These are phyloP conservation scores for Amaranthus tricolor DNA, from an alignment of 179 eudicot genomes.

Conservation along the genomic window DNA sequence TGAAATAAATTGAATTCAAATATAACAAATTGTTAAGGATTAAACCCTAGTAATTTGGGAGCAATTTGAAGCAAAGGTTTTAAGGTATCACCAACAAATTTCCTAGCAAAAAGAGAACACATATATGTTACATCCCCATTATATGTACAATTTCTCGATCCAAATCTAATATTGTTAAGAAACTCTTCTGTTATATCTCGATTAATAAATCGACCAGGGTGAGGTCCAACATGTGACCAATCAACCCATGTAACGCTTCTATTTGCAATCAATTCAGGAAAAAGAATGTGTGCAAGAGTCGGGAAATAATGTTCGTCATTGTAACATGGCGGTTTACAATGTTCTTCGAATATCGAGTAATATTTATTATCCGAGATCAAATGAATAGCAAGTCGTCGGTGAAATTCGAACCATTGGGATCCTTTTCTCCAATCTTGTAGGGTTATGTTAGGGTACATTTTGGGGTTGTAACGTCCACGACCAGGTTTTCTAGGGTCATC, in stretches of 20 bases:
- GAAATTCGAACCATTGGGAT: conserved; percentile 68
- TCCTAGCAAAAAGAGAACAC: conserved; percentile 67
- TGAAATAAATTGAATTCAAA: not conserved
- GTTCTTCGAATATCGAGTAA: conserved; percentile 38
- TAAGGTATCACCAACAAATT: conserved; percentile 43
- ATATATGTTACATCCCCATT: conserved; percentile 34
- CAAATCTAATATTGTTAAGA: conserved; percentile 37
- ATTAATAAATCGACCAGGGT: conserved; percentile 45
- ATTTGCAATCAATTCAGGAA: conserved; percentile 33
- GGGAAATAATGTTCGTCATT: conserved; percentile 70
- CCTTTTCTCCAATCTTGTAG: conserved; percentile 65
- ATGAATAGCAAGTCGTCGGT: conserved; percentile 44
- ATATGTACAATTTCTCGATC: conserved; percentile 34
- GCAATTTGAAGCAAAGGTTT: conserved; percentile 44
- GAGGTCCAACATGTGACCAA: conserved; percentile 55
- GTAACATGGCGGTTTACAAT: conserved; percentile 50
- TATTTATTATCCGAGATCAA: conserved; percentile 44
- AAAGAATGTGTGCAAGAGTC: conserved; percentile 38
- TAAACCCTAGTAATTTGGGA: conserved; percentile 38
- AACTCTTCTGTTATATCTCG: conserved; percentile 37
- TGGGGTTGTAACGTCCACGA: conserved; percentile 56
- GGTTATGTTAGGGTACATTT: conserved; percentile 51
- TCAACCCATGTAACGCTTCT: conserved; percentile 52
- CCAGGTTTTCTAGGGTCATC: conserved; percentile 43
- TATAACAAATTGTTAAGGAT: conserved; percentile 20